A percentile compares a stretch with the other conserved stretches of the same genome.
Conservation (phyloP, 345 rosid genomes). For the Hypericum perforatum region DNA sequence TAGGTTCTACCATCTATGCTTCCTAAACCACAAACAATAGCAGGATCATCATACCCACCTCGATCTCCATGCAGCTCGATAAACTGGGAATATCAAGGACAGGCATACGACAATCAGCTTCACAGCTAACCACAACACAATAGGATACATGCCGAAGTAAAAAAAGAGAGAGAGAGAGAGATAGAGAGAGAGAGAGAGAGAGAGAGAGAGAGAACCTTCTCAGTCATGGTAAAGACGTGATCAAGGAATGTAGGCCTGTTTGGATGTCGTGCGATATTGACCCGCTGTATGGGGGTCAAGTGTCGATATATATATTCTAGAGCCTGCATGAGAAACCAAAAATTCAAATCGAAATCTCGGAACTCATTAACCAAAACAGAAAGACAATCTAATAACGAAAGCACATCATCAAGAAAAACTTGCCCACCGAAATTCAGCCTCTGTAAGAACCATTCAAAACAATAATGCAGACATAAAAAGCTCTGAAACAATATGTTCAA, state of each 20-base stretch:
- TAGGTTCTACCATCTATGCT: conserved; percentile 70
- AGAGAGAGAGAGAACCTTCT: conserved; percentile 49
- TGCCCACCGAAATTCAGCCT: too few species aligned
- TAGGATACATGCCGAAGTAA: conserved; percentile 3
- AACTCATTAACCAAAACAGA: too few species aligned
- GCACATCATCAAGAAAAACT: too few species aligned
- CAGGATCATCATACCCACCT: conserved; percentile 97
- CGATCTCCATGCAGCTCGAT: conserved; percentile 99
- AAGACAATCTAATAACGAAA: too few species aligned
- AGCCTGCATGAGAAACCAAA: conserved; percentile 39
- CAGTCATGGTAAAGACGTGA: conserved; percentile 80
- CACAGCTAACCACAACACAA: background rate
- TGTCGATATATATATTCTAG: conserved; percentile 64
- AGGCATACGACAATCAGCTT: conserved; percentile 7
- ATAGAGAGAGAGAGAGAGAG: conserved; percentile 4
- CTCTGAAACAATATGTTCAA: background rate
- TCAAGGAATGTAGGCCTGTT: conserved; percentile 97
- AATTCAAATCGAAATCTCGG: too few species aligned
- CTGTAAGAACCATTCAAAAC: background rate
- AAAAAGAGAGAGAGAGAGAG: conserved; percentile 2
- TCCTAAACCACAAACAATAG: conserved; percentile 93
- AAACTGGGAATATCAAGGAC: conserved; percentile 38
- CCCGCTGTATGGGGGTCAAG: conserved; percentile 85
- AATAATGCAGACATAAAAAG: background rate
- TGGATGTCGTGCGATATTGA: conserved; percentile 92